phyloP scores from a whole-genome alignment of 1,284 basidiomycete species.

The Marasmius fiardii region DNA sequence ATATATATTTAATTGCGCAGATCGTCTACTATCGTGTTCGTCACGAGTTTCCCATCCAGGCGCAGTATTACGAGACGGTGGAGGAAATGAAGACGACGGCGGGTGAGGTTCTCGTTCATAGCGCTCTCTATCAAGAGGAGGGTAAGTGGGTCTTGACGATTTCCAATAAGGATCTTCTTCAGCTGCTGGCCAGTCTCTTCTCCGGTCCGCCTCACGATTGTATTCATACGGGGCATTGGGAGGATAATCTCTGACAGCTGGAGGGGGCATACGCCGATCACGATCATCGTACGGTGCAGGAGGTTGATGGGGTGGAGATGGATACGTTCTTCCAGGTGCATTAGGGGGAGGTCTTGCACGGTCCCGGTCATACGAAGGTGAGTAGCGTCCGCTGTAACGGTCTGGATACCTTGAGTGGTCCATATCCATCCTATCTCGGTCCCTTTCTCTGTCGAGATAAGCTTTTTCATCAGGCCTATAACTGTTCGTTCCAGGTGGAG shows the following conservation, averaged over 20 bases:
- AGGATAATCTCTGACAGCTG: constrained; percentile 10
- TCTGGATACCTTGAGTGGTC: constrained; percentile 14
- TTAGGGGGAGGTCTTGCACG: constrained; percentile 22
- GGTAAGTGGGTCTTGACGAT: constrained; percentile 19
- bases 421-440: constrained; percentile 2
- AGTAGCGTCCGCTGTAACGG: constrained; percentile 28
- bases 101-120: constrained; percentile 28
- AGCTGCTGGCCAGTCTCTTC: constrained; percentile 28
- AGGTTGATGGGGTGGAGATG: constrained; percentile 23
- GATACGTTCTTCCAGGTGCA: constrained; percentile 26
- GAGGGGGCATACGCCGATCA: constrained; percentile 19
- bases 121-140: constrained; percentile 28
- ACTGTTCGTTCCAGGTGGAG: constrained; percentile 15
- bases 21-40: constrained; percentile 28
- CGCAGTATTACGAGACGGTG: constrained; percentile 5
- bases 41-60: constrained; percentile 32
- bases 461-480: constrained; percentile 34
- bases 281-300: constrained; percentile 2
- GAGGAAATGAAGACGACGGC: constrained; percentile 6
- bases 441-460: constrained; percentile 18
- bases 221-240: constrained; percentile 4
- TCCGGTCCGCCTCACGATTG: constrained; percentile 21
- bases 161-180: constrained; percentile 33
- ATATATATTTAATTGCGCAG: constrained; percentile 18
- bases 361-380: constrained; percentile 27